These are phyloP conservation scores for Nakaseomyces kungkrabaensis DNA, from an alignment of 1,139 yeast genomes.

Conservation along the genomic window DNA sequence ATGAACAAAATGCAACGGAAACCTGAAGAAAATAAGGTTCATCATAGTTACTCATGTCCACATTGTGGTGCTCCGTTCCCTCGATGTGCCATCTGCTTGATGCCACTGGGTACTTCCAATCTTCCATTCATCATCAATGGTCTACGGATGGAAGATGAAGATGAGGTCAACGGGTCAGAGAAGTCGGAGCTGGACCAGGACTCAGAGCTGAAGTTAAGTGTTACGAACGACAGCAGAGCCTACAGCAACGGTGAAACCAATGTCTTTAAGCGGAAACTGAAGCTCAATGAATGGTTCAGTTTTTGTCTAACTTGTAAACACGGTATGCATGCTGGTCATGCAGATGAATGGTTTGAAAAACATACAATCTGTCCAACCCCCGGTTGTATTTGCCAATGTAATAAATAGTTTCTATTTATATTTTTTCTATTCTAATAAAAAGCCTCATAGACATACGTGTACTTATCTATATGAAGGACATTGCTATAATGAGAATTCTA, in stretches of 20 bases:
- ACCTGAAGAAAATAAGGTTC: slow-evolving; percentile 8
- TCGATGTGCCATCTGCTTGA: slow-evolving; percentile 77
- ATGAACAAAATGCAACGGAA: slow-evolving; percentile 5
- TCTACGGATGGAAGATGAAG: slow-evolving; percentile 10
- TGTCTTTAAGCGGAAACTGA: slow-evolving; percentile 10
- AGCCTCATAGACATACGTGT: too few relatives aligned
- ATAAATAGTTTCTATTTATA: slow-evolving; percentile 16
- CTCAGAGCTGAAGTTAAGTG: background rate
- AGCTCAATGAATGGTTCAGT: slow-evolving; percentile 59
- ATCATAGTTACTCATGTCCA: slow-evolving; percentile 47
- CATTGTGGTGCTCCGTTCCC: slow-evolving; percentile 88
- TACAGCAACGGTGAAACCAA: background rate
- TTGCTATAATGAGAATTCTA: too few relatives aligned
- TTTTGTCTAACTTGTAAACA: slow-evolving; percentile 87
- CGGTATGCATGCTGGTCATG: slow-evolving; percentile 91
- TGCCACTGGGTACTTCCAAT: slow-evolving; percentile 66
- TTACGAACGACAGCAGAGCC: background rate
- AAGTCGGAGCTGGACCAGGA: background rate
- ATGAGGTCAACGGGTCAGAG: slow-evolving; percentile 1
- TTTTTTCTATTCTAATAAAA: too few relatives aligned
- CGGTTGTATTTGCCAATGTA: slow-evolving; percentile 79
- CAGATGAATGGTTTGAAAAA: slow-evolving; percentile 88
- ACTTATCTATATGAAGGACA: too few relatives aligned
- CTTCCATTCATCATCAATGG: slow-evolving; percentile 29
- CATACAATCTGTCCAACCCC: slow-evolving; percentile 91